A percentile compares a stretch with the other conserved stretches of the same genome.
These are phyloP conservation scores for Erigeron philadelphicus DNA, from an alignment of 140 eudicot genomes.

Conservation along the genomic window DNA sequence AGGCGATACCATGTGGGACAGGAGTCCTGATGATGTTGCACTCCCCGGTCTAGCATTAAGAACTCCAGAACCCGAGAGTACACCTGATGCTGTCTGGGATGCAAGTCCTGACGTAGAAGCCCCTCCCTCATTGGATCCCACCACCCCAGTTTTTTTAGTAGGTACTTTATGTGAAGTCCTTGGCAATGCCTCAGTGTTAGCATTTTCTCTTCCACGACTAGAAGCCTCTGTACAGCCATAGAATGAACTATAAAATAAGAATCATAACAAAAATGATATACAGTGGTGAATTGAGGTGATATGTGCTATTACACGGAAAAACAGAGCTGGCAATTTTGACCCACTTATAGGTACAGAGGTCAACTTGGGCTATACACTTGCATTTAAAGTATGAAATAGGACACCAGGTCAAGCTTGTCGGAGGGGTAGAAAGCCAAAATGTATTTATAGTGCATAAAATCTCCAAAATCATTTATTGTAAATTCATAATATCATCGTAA, in stretches of 20 bases:
- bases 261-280: slow-evolving; percentile 5
- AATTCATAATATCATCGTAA: too few species aligned
- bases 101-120: slow-evolving; percentile 75
- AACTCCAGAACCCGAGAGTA: slow-evolving; percentile 93
- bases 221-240: slow-evolving; percentile 64
- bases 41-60: slow-evolving; percentile 94
- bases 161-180: slow-evolving; percentile 47
- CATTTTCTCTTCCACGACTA: slow-evolving; percentile 78
- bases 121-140: slow-evolving; percentile 57
- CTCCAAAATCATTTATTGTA: too few species aligned
- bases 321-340: neutral
- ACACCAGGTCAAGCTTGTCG: slow-evolving; percentile 11
- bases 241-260: slow-evolving; percentile 19
- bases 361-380: neutral
- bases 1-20: slow-evolving; percentile 80
- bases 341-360: neutral
- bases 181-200: slow-evolving; percentile 46
- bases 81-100: slow-evolving; percentile 91
- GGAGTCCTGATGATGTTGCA: slow-evolving; percentile 89
- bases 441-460: neutral
- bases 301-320: neutral
- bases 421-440: neutral
- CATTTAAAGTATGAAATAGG: neutral
- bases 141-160: slow-evolving; percentile 48
- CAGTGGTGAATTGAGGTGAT: neutral